Percentiles rank a stretch among this genome's conserved stretches.
phyloP scores from a whole-genome alignment of 2,329 filamentous ascomycete genomes.

The Fusarium haematococcum region DNA sequence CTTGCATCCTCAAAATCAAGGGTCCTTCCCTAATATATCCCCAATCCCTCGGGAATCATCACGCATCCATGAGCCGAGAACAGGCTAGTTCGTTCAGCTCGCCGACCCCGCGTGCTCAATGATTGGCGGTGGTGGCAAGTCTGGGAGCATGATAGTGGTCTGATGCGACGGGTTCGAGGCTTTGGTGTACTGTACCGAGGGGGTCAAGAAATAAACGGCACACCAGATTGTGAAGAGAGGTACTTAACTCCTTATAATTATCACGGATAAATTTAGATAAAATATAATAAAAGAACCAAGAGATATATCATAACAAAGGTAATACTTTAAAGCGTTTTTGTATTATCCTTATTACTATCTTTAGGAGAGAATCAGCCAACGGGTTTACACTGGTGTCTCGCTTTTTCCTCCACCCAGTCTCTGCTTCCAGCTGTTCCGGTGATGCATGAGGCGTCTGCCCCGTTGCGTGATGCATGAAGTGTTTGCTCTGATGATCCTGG shows the following conservation, averaged over 20 bases:
- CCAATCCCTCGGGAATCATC: slow-evolving; percentile 1
- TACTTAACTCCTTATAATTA: too few species aligned
- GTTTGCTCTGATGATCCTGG: neutral
- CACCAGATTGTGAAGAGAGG: too few species aligned
- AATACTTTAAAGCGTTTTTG: too few species aligned
- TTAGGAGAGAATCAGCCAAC: too few species aligned
- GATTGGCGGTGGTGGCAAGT: slow-evolving; percentile 24
- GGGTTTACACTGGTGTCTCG: too few species aligned
- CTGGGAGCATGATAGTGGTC: slow-evolving; percentile 1
- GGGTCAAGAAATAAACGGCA: too few species aligned
- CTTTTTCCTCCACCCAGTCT: too few species aligned
- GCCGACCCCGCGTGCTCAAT: neutral
- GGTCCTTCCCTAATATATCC: neutral
- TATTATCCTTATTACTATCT: too few species aligned
- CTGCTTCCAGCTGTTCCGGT: neutral
- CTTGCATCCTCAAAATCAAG: slow-evolving; percentile 4
- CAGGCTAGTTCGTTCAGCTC: slow-evolving; percentile 14
- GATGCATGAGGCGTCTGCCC: neutral
- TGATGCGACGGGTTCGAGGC: neutral
- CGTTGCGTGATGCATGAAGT: slow-evolving; percentile 1
- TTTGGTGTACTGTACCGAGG: neutral
- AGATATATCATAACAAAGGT: too few species aligned
- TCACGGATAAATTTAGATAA: too few species aligned
- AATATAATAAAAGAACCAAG: too few species aligned
- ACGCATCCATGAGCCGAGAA: neutral